Percentiles rank a stretch among this genome's conserved stretches.
These are phyloP conservation scores for Histomonas meleagridis DNA, from an alignment of 208 protist genomes.

Conservation along the genomic window DNA sequence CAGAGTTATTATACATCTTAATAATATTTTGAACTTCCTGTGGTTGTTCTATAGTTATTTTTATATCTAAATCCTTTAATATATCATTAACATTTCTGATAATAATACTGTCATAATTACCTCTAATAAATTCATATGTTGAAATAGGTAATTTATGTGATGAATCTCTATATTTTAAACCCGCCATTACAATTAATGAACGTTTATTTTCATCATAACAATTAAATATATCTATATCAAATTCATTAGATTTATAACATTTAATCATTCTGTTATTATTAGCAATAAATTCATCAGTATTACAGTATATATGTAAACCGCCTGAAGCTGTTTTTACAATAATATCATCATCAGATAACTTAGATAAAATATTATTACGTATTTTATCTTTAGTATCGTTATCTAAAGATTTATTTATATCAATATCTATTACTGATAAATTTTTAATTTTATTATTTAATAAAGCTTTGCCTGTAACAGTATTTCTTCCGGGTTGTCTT, in stretches of 20 bases:
- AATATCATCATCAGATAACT: background rate
- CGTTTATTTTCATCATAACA: background rate
- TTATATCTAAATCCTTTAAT: background rate
- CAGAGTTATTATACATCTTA: background rate
- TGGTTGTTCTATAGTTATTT: background rate
- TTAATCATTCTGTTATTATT: background rate
- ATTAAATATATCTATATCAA: background rate
- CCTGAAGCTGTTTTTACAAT: background rate
- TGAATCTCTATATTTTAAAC: background rate
- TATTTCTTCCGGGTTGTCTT: no score
- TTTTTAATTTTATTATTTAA: background rate
- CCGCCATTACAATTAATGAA: background rate
- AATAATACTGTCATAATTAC: background rate
- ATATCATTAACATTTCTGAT: background rate
- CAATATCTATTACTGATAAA: background rate
- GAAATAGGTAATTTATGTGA: background rate
- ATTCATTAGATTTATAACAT: background rate
- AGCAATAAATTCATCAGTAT: background rate
- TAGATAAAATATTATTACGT: background rate
- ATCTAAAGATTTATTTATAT: background rate
- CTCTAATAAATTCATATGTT: background rate
- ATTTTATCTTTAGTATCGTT: background rate
- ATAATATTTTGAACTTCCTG: background rate
- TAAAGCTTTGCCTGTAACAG: background rate
- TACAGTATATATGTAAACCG: background rate